Evolutionary conservation across 805 yeast genomes (phyloP).

Genomic region (Priceomyces haplophilus): DNA sequence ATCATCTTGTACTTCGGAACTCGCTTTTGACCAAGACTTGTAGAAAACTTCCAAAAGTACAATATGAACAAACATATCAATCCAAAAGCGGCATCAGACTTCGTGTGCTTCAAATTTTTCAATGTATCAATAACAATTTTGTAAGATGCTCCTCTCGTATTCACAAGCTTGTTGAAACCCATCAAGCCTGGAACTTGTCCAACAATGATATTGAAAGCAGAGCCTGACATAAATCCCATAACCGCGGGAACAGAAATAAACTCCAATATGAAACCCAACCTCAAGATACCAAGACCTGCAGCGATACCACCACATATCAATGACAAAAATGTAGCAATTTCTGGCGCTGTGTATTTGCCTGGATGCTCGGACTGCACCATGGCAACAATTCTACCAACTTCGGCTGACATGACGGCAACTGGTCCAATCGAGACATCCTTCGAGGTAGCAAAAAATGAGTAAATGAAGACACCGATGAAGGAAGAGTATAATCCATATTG

Average conservation of each 20-base stretch:
- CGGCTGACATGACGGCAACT: slow-evolving; percentile 91
- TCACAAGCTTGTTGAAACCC: slow-evolving; percentile 67
- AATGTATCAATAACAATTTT: slow-evolving; percentile 66
- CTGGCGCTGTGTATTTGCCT: slow-evolving; percentile 52
- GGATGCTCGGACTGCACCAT: slow-evolving; percentile 48
- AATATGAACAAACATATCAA: slow-evolving; percentile 69
- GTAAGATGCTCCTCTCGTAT: slow-evolving; percentile 72
- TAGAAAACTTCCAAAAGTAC: slow-evolving; percentile 64
- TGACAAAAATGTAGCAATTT: slow-evolving; percentile 76
- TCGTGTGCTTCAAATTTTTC: slow-evolving; percentile 66
- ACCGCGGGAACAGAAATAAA: slow-evolving; percentile 89
- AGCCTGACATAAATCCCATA: slow-evolving; percentile 92
- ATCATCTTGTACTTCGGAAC: slow-evolving; percentile 54
- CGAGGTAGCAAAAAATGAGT: slow-evolving; percentile 89
- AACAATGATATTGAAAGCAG: slow-evolving; percentile 74
- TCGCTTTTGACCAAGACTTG: slow-evolving; percentile 59
- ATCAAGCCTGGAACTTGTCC: slow-evolving; percentile 87
- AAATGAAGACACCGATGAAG: slow-evolving; percentile 84
- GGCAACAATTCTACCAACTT: slow-evolving; percentile 74
- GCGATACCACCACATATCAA: slow-evolving; percentile 85
- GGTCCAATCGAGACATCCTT: slow-evolving; percentile 97
- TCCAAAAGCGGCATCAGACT: slow-evolving; percentile 87
- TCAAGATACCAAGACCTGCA: slow-evolving; percentile 72
- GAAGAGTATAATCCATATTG: slow-evolving; percentile 90
- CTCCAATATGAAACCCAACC: slow-evolving; percentile 86